Conservation (phyloP, 768 basidiomycete genomes). For the Mycena chlorophos region DNA sequence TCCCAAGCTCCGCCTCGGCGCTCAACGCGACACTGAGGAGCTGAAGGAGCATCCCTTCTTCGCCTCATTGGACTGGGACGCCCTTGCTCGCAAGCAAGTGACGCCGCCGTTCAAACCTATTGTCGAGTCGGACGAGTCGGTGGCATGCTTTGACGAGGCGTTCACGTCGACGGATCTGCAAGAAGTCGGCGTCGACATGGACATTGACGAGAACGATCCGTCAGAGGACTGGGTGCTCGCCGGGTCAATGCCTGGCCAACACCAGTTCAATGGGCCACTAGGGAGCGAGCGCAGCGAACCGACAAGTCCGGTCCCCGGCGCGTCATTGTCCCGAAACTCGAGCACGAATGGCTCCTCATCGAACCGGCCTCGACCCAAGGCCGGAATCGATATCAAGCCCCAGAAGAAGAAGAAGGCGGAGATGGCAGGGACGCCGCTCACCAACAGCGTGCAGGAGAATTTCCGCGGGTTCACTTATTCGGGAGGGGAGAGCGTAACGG, state of each 20-base stretch:
- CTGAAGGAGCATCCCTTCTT: constrained; percentile 97
- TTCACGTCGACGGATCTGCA: constrained; percentile 92
- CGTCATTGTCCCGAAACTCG: constrained; percentile 20
- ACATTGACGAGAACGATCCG: constrained; percentile 63
- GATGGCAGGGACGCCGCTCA: constrained; percentile 66
- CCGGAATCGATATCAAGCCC: constrained; percentile 53
- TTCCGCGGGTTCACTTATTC: constrained; percentile 93
- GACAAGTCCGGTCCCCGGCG: constrained; percentile 11
- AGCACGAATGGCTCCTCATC: constrained; percentile 20
- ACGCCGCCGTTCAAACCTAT: constrained; percentile 97
- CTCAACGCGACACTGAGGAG: constrained; percentile 86
- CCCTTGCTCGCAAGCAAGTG: constrained; percentile 82
- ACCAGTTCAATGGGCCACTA: constrained; percentile 77
- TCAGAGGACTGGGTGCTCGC: constrained; percentile 61
- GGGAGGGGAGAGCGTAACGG: constrained; percentile 66
- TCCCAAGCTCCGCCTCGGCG: constrained; percentile 95
- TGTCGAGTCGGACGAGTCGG: constrained; percentile 97
- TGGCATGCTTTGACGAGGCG: constrained; percentile 97
- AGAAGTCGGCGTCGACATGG: constrained; percentile 60
- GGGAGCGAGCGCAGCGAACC: constrained; percentile 54
- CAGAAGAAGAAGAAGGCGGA: constrained; percentile 45
- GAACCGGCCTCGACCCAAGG: constrained; percentile 30
- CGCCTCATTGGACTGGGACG: constrained; percentile 86
- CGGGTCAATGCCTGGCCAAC: constrained; percentile 34
- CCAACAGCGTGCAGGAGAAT: constrained; percentile 92